Base-by-base conservation (phyloP, 2,329 filamentous ascomycete species). In the Magnaporthiopsis rhizophila region DNA sequence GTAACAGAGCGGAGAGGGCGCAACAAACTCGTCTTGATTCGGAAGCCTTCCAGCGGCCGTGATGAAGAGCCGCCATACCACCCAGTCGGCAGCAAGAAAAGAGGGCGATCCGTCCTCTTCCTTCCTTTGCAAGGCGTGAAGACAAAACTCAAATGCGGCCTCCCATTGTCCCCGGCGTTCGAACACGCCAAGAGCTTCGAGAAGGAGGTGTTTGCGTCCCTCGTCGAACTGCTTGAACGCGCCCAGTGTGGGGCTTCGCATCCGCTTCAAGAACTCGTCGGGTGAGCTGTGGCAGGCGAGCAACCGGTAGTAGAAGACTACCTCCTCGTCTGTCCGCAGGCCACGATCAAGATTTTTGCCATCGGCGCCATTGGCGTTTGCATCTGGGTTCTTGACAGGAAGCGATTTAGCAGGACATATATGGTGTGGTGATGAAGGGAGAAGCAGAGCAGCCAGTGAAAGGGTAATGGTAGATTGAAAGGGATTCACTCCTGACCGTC, bases 291-390 rank as follows among this genome's bases (percentile, higher is more conserved):
- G 79, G 4, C 74, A 74, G 36, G 78, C 75, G 0, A 81, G 70
- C 28, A 84, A 75, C 1, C 79, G 75, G 66, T 82, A 84, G 24
- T 82, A 76, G 2, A 84, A 74, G 0, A 81, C 73, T 2, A 81
- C 76, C 66, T 84, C 82, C 65, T 84, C 79, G 65, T 84, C 82
- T 0, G 77, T 77, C 56, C 76, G 74, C 36, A 83, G 73, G 7
- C 71, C 71, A 36, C 74, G 70, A 32, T 72, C 73, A 1, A 70
- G 57, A 24, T 0, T 21, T 56, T 56, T 64, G 18, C 58, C 24
- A 3, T 63, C 34, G 9, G 53, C 58, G 0, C 53, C 36, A 13
- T 64, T 53, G 9, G 64, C 68, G 69, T 2, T 62, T 45, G 28
- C 26, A 28, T 67, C 76, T 68, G 26, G 69, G 61, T 50, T 75